Conservation (phyloP, 2,329 filamentous ascomycete genomes). For the Lasiodiplodia gonubiensis region DNA sequence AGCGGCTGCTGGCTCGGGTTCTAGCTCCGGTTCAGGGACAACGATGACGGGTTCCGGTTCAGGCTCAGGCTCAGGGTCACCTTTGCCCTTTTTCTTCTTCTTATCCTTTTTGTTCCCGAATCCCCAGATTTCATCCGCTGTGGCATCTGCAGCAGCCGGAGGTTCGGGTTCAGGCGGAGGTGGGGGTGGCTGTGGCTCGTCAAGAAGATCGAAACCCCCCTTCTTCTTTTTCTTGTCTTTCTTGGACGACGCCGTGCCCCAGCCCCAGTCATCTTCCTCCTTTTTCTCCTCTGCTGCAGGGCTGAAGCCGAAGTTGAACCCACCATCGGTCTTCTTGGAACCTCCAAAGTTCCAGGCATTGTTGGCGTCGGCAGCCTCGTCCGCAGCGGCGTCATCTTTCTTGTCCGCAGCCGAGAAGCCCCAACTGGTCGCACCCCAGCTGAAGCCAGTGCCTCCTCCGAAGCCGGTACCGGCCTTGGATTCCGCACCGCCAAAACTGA, state of each 20-base stretch:
- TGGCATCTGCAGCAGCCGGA: conserved; percentile 30
- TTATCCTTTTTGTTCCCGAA: conserved; percentile 20
- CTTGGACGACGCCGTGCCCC: conserved; percentile 23
- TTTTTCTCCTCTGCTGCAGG: conserved; percentile 36
- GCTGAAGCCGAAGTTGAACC: conserved; percentile 31
- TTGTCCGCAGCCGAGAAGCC: conserved; percentile 34
- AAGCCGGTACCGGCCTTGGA: conserved; percentile 33
- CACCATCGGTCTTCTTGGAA: conserved; percentile 23
- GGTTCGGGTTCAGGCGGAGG: conserved; percentile 37
- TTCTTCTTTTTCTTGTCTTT: conserved; percentile 45
- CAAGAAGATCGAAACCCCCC: conserved; percentile 35
- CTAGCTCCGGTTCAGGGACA: conserved; percentile 18
- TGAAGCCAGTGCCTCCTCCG: conserved; percentile 40
- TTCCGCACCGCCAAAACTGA: conserved; percentile 49
- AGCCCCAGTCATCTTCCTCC: conserved; percentile 31
- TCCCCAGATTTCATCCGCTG: conserved; percentile 9
- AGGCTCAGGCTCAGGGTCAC: conserved; percentile 16
- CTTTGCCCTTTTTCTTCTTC: conserved; percentile 30
- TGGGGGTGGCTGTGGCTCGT: neutral
- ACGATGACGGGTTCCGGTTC: conserved; percentile 11
- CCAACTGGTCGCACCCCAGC: conserved; percentile 45
- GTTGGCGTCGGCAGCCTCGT: conserved; percentile 30
- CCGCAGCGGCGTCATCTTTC: conserved; percentile 33
- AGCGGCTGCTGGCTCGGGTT: neutral
- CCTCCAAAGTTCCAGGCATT: conserved; percentile 16